Base-by-base conservation (phyloP, 2,329 filamentous ascomycete genomes). In the Chalara sp. region DNA sequence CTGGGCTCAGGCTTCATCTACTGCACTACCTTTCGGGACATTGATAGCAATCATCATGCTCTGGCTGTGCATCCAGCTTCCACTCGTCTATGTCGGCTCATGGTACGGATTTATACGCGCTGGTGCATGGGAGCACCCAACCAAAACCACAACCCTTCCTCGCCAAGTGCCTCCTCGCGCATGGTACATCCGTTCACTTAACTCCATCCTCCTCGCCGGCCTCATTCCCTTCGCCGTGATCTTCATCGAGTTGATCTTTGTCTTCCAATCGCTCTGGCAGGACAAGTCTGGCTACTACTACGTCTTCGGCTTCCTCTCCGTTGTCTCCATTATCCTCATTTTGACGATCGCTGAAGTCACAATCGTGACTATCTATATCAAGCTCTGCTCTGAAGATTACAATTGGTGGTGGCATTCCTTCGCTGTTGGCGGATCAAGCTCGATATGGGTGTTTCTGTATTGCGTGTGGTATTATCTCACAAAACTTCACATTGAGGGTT, bases 351-450 rank as follows among this genome's bases (percentile, higher is more conserved):
- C 88, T 59, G 87, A 93, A 70, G 87, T 91, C 47, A 91, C 87
- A 1, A 80, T 95, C 28, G 88, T 95, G 52, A 83, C 84, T 1
- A 86, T 89, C 12, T 95, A 95, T 68, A 79, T 87, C 45, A 86
- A 89, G 69, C 79, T 95, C 13, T 92, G 88, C 70, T 76, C 81
- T 1, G 89, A 95, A 76, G 90, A 95, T 67, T 86, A 93, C 69
- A 80, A 89, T 66, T 95, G 89, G 89, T 93, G 87, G 87, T 95
- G 89, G 89, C 86, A 88, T 66, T 89, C 86, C 47, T 93, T 95
- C 71, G 70, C 88, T 46, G 80, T 90, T 6, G 89, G 89, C 43
- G 86, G 84, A 45, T 81, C 84, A 59, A 89, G 84, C 59, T 80
- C 86, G 6, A 67, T 89, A 53, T 95, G 89, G 88, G 80, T 95